Evolutionary conservation across 1,284 basidiomycete genomes (phyloP), one percentile per base, ranked within the genome.

Genomic region (Polyporus tsugae): DNA sequence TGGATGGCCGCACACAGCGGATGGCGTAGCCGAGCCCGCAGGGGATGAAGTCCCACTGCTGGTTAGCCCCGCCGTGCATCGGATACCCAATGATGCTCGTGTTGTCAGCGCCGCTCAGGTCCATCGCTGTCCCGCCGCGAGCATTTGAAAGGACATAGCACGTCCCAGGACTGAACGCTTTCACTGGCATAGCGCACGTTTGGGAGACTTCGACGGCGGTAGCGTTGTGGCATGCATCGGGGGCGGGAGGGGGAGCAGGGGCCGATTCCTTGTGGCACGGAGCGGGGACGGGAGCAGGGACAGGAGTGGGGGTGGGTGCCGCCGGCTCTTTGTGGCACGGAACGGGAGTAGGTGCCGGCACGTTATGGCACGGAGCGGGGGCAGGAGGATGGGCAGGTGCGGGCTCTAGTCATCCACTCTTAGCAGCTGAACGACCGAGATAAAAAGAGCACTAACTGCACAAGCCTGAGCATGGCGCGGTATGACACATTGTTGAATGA

Each of bases 11-110:
- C 6, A 71, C 75, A 17, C 82, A 83, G 55, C 81, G 83, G 77
- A 89, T 78, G 2, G 79, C 78, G 78, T 82, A 89, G 2, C 82
- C 79, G 11, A 65, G 73, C 6, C 75, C 81, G 36, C 73, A 81
- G 75, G 77, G 79, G 19, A 81, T 73, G 67, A 87, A 80, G 9
- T 74, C 80, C 88, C 88, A 89, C 85, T 89, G 77, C 72, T 90
- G 88, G 71, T 89, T 89, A 5, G 77, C 73, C 1, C 83, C 83
- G 1, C 78, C 78, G 69, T 87, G 82, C 55, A 73, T 74, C 3
- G 78, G 75, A 68, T 78, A 88, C 4, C 89, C 89, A 53, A 85
- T 86, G 70, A 90, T 78, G 57, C 84, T 81, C 39, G 60, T 75
- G 61, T 85, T 79, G 74, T 90, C 86, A 4, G 62, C 77, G 0